Percentiles rank a stretch among this genome's conserved stretches.
phyloP scores from a whole-genome alignment of 768 basidiomycete species.

The Cubamyces lactineus region DNA sequence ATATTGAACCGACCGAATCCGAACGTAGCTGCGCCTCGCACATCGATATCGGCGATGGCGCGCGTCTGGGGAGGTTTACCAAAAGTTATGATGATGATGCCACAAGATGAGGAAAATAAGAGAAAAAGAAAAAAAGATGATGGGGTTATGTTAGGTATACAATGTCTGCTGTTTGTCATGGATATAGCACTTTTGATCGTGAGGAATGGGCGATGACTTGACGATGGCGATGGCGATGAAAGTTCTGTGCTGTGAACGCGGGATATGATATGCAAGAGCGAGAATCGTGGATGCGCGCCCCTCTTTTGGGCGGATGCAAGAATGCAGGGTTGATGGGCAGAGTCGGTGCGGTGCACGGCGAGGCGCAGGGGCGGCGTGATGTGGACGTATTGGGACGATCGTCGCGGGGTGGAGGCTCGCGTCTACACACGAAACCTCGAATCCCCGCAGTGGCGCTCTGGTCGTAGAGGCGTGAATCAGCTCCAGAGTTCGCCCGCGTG shows the following conservation, averaged over 20 bases:
- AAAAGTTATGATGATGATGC: not conserved
- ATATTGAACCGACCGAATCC: conserved; percentile 2
- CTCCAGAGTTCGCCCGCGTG: conserved; percentile 66
- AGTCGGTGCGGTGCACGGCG: not conserved
- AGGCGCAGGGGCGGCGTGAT: not conserved
- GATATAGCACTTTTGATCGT: conserved; percentile 24
- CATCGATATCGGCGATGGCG: not conserved
- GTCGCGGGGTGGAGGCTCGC: not conserved
- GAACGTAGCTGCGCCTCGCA: not conserved
- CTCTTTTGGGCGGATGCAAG: conserved; percentile 4
- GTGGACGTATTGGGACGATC: not conserved
- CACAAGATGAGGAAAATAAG: not conserved
- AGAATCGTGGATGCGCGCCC: conserved; percentile 12
- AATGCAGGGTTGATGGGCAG: conserved; percentile 4
- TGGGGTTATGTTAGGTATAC: conserved; percentile 21
- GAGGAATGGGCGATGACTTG: not conserved
- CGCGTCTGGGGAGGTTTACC: conserved; percentile 7
- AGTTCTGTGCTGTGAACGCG: not conserved
- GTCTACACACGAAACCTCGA: not conserved
- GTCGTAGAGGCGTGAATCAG: conserved; percentile 22
- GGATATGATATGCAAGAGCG: conserved; percentile 10
- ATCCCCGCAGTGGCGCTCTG: not conserved
- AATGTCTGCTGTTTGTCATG: conserved; percentile 12
- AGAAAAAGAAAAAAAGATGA: not conserved
- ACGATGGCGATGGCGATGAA: not conserved